Evolutionary conservation across 2,329 filamentous ascomycete genomes (phyloP).

Genomic region (Ophiosphaerella herpotricha): DNA sequence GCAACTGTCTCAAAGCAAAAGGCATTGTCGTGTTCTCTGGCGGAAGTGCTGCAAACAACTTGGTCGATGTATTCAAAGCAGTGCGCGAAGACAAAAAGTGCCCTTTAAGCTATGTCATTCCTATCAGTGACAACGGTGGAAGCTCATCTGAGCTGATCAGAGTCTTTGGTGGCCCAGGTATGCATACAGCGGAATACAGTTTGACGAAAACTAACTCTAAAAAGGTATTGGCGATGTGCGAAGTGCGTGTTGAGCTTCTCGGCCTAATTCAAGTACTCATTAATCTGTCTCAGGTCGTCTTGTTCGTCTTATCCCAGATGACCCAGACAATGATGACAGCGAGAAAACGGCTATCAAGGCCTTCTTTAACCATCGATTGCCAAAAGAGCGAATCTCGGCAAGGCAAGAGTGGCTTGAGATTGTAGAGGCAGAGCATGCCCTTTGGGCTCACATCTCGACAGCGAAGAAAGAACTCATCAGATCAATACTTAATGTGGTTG

Average conservation of each 20-base stretch:
- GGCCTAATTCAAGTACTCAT: not conserved
- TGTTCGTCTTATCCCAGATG: slow-evolving; percentile 83
- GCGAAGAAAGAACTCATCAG: slow-evolving; percentile 59
- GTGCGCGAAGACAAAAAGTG: slow-evolving; percentile 66
- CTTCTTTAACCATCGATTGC: slow-evolving; percentile 86
- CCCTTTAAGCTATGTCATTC: slow-evolving; percentile 82
- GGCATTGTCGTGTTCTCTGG: slow-evolving; percentile 88
- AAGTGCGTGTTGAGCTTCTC: slow-evolving; percentile 57
- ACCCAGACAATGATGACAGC: slow-evolving; percentile 53
- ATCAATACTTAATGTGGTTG: slow-evolving; percentile 56
- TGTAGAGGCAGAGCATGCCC: slow-evolving; percentile 76
- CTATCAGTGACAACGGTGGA: slow-evolving; percentile 94
- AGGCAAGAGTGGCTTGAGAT: slow-evolving; percentile 85
- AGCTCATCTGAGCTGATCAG: slow-evolving; percentile 92
- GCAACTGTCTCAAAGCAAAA: slow-evolving; percentile 34
- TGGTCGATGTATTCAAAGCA: slow-evolving; percentile 84
- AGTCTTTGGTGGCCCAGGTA: slow-evolving; percentile 91
- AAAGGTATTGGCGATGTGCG: slow-evolving; percentile 72
- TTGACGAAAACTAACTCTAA: slow-evolving; percentile 1
- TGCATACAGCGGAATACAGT: slow-evolving; percentile 25
- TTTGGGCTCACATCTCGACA: slow-evolving; percentile 67
- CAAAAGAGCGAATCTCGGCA: slow-evolving; percentile 64
- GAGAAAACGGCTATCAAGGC: slow-evolving; percentile 73
- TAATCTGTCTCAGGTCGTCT: slow-evolving; percentile 68
- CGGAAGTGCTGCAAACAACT: slow-evolving; percentile 89